These are phyloP conservation scores for Penstemon barbatus DNA, from an alignment of 257 asterid genomes.

Conservation along the genomic window DNA sequence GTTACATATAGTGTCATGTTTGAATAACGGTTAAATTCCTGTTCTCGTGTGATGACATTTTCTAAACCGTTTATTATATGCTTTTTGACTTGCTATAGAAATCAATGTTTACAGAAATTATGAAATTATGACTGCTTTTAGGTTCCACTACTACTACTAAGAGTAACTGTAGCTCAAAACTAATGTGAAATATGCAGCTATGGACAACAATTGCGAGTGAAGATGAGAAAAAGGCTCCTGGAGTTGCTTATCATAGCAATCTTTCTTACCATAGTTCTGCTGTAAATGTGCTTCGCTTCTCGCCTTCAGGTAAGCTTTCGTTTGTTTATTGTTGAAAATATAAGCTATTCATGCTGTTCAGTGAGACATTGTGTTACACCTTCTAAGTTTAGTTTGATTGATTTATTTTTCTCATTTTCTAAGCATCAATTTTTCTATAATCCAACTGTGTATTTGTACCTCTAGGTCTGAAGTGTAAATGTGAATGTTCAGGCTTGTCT, in stretches of 20 bases:
- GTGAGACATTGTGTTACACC: not conserved
- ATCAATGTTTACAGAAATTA: not conserved
- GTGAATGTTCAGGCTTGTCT: not conserved
- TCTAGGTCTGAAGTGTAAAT: not conserved
- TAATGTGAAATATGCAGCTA: slow-evolving; percentile 49
- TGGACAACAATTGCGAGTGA: slow-evolving; percentile 63
- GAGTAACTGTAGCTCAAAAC: slow-evolving; percentile 15
- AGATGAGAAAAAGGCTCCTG: slow-evolving; percentile 61
- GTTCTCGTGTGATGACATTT: not conserved
- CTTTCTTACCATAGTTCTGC: slow-evolving; percentile 85
- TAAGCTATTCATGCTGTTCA: not conserved
- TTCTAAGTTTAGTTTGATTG: slow-evolving; percentile 5
- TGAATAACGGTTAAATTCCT: not conserved
- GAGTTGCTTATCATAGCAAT: slow-evolving; percentile 65
- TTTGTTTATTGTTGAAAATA: not conserved
- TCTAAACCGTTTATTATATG: not conserved
- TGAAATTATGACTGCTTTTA: slow-evolving; percentile 5
- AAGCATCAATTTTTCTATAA: not conserved
- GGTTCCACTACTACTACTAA: slow-evolving; percentile 1
- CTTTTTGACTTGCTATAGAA: not conserved
- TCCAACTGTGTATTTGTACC: not conserved
- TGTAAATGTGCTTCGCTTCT: slow-evolving; percentile 88
- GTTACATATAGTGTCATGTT: not conserved
- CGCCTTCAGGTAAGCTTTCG: slow-evolving; percentile 68
- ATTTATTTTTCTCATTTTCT: not conserved